Percentiles rank a stretch among this genome's conserved stretches.
Evolutionary conservation across 208 protist species (phyloP).

Genomic region (Wallacemonas sp.): DNA sequence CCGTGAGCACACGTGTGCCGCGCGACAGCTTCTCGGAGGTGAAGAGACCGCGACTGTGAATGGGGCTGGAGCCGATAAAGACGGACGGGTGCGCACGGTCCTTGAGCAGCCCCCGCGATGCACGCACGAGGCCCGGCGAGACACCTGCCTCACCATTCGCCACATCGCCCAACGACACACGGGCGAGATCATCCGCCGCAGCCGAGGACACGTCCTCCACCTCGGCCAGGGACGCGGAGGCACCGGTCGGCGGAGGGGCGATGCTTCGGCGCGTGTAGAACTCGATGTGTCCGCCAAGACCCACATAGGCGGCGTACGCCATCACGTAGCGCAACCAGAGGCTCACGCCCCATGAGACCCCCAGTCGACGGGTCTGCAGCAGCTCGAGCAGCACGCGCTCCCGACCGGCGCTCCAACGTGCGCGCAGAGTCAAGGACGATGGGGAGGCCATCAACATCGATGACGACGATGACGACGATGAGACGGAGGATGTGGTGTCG

Average conservation of each 20-base stretch:
- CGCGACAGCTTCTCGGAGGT: slow-evolving; percentile 32
- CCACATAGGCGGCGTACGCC: slow-evolving; percentile 57
- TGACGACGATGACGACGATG: no score
- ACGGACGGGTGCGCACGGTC: slow-evolving; percentile 39
- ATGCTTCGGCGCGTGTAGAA: slow-evolving; percentile 51
- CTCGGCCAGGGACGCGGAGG: background rate
- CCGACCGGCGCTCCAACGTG: background rate
- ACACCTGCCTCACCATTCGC: no score
- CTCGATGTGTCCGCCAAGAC: slow-evolving; percentile 30
- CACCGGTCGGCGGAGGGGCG: slow-evolving; percentile 28
- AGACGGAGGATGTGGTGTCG: background rate
- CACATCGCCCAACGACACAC: no score
- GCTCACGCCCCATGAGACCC: slow-evolving; percentile 17
- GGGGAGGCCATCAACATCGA: no score
- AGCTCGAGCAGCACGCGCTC: slow-evolving; percentile 20
- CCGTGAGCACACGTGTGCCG: slow-evolving; percentile 63
- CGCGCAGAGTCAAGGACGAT: no score
- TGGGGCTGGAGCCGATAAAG: slow-evolving; percentile 63
- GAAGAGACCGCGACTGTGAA: slow-evolving; percentile 75
- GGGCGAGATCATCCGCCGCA: background rate
- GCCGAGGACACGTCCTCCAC: background rate
- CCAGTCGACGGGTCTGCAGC: slow-evolving; percentile 27
- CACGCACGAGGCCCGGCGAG: background rate
- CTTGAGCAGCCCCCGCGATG: slow-evolving; percentile 28
- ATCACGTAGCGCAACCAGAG: slow-evolving; percentile 20